These are phyloP conservation scores for Yamadazyma sp. DNA, from an alignment of 1,139 yeast species.

Conservation along the genomic window DNA sequence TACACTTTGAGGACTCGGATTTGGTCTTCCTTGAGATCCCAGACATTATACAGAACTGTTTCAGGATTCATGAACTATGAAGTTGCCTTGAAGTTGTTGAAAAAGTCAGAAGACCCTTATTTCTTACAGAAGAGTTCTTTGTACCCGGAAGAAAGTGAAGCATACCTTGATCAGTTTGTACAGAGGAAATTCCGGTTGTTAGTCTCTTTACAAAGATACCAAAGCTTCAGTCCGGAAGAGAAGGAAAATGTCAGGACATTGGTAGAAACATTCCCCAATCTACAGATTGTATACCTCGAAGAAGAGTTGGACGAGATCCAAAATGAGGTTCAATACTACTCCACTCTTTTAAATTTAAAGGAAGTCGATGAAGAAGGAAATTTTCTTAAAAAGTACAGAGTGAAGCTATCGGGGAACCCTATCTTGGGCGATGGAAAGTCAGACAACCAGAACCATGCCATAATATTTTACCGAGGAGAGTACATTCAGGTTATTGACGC, in stretches of 20 bases:
- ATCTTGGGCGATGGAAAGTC: constrained; percentile 89
- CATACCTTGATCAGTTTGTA: constrained; percentile 52
- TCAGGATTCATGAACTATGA: constrained; percentile 75
- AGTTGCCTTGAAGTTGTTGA: constrained; percentile 65
- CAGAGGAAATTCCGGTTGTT: constrained; percentile 64
- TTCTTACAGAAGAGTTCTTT: constrained; percentile 7
- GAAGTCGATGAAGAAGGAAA: constrained; percentile 36
- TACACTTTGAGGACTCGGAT: constrained; percentile 67
- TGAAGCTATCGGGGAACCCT: constrained; percentile 79
- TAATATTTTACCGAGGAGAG: constrained; percentile 82
- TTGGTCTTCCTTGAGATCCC: constrained; percentile 81
- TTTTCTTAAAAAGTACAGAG: constrained; percentile 50
- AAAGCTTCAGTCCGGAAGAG: constrained; percentile 53
- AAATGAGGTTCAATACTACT: constrained; percentile 44
- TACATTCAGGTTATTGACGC: constrained; percentile 87
- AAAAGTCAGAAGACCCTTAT: constrained; percentile 61
- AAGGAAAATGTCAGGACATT: constrained; percentile 55
- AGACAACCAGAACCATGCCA: constrained; percentile 78
- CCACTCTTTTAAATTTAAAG: constrained; percentile 61
- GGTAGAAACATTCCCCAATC: constrained; percentile 60
- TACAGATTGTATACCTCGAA: constrained; percentile 61
- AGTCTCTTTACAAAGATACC: constrained; percentile 69
- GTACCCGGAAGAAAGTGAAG: constrained; percentile 33
- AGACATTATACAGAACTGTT: constrained; percentile 74
- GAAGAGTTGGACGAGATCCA: constrained; percentile 38